Base-by-base conservation (phyloP, 192 early-diverging fungal species). In the Haplosporangium gracile region DNA sequence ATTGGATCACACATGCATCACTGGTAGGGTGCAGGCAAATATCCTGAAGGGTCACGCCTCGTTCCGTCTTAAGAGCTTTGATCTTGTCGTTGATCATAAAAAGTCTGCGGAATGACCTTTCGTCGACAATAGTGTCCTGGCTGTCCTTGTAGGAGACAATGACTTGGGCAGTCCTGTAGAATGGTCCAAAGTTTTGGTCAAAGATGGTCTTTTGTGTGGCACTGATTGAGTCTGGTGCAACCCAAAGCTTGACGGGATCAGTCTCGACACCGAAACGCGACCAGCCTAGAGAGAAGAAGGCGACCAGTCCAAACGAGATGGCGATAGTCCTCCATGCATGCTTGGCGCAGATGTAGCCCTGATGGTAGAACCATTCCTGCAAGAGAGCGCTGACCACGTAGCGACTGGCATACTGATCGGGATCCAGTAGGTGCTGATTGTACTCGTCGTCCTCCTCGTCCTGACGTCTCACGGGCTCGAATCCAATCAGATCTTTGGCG, bases 111-210 rank as follows among this genome's bases (percentile, higher is more conserved):
- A 94, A 82, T 9, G 76, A 87, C 13, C 88, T 78, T 20, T 86
- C 78, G 15, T 89, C 88, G 6, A 92, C 70, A 20, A 94, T 75
- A 18, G 92, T 76, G 20, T 79, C 45, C 2, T 76, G 29, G 20
- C 76, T 49, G 65, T 85, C 77, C 43, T 88, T 81, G 26, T 88
- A 86, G 0, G 90, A 89, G 49, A 93, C 83, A 76, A 94, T 89
- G 24, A 94, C 77, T 70, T 94, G 93, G 1, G 92, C 88, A 6
- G 93, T 94, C n/a, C 93, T 89, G 76, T 94, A 94, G 77, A 94
- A 94, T 2, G 93, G 93, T 5, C 90, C 88, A 79, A 94, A 93
- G 83, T 92, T 87, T 38, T 89, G 78, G 60, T 94, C 93, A 85
- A 93, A 94, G 69, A 89, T 90, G 15, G 89, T 82, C 82, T 94